phyloP scores from a whole-genome alignment of 169 alveolate species.

The Plasmodium billcollinsi region DNA sequence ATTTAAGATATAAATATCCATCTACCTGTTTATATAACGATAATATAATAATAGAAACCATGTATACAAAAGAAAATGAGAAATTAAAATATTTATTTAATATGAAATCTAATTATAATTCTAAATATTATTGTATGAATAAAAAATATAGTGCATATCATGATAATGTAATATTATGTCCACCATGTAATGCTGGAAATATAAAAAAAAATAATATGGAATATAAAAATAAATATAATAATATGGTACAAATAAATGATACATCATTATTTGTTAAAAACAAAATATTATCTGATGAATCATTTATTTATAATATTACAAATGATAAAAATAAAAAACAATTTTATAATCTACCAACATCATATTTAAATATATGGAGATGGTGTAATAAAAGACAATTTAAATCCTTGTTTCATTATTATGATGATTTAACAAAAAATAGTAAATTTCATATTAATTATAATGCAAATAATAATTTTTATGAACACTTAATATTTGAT shows the following conservation, averaged over 20 bases:
- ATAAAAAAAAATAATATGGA: neutral
- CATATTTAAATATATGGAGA: constrained; percentile 66
- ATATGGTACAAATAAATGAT: neutral
- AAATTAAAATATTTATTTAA: constrained; percentile 25
- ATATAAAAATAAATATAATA: neutral
- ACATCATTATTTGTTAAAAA: constrained; percentile 15
- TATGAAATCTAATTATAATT: constrained; percentile 45
- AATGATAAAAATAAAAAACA: constrained; percentile 29
- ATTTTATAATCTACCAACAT: constrained; percentile 27
- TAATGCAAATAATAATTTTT: constrained; percentile 1
- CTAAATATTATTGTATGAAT: constrained; percentile 12
- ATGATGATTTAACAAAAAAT: constrained; percentile 7
- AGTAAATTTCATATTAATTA: neutral
- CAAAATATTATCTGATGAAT: constrained; percentile 63
- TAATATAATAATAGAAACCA: constrained; percentile 33
- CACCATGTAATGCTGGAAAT: neutral
- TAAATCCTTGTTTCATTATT: constrained; percentile 62
- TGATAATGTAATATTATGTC: constrained; percentile 57
- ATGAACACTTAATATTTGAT: constrained; percentile 28
- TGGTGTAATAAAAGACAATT: constrained; percentile 77
- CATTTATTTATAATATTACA: constrained; percentile 56
- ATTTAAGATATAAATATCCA: constrained; percentile 63
- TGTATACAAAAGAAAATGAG: constrained; percentile 4
- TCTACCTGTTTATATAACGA: constrained; percentile 69
- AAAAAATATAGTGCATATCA: constrained; percentile 59